Base-by-base conservation (phyloP, 225 moss, liverwort and hornwort species). In the Pseudoscleropodium purum region DNA sequence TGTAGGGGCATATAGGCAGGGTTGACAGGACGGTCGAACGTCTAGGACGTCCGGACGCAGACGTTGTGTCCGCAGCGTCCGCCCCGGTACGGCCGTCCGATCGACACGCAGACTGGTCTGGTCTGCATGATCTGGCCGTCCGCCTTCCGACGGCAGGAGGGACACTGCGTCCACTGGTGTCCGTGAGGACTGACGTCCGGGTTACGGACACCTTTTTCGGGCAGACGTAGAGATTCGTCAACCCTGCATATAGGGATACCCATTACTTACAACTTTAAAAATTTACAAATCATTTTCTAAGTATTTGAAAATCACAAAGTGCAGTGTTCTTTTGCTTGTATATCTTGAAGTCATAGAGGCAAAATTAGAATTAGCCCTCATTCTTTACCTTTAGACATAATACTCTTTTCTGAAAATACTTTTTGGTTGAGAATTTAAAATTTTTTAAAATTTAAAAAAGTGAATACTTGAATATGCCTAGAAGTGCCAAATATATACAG, bases 251-350 rank as follows among this genome's bases (percentile, higher is more conserved):
- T 70, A 5, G 14, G 16, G 5, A 73, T 43, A 43, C 10, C 10
- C 27, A 27, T 16, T 43, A 15, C 10, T 43, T 1, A 27, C 10
- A 73, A 2, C 16, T 29, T 43, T 9, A 6, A 30, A 74, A 47
- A 47, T 11, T 31, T 11, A 7, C 31, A 75, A 31, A 75, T 0
- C 7, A 0, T 10, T 30, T 6, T 2, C 2, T 0, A 11, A 31
- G 6, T 47, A 31, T 47, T 75, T 18, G 11, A 75, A 45, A 75
- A 6, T 47, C 9, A 17, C 4, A 43, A 27, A 17, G 27, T 4
- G 2, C 1, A 39, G 43, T 73, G 17, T 45, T 10, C 0, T 29
- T 18, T 6, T 41, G 4, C 5, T 73, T 43, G 2, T 16, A 47
- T 11, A 47, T 6, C 31, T 75, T 47, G 11, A 47, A 47, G 75